Conservation (phyloP, 192 early-diverging fungal species). For the Entomortierella chlamydospora region DNA sequence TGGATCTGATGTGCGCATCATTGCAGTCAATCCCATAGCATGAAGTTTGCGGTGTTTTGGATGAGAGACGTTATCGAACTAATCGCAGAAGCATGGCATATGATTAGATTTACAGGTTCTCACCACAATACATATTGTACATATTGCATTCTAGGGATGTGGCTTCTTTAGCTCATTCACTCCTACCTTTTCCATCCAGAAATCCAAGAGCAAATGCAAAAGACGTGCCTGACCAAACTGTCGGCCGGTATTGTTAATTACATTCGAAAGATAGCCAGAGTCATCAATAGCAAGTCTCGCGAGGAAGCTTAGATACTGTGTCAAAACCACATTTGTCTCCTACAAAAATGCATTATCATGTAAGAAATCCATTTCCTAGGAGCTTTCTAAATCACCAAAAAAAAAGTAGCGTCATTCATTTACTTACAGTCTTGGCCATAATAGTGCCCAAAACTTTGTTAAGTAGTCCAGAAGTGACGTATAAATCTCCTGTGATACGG, state of each 20-base stretch:
- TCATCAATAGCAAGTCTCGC: constrained; percentile 73
- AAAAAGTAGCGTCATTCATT: neutral
- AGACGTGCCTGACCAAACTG: constrained; percentile 59
- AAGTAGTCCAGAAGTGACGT: constrained; percentile 68
- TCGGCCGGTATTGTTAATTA: constrained; percentile 58
- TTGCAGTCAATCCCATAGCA: constrained; percentile 69
- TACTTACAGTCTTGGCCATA: constrained; percentile 55
- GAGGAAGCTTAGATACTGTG: constrained; percentile 71
- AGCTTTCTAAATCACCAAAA: too few relatives aligned
- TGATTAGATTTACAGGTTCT: too few relatives aligned
- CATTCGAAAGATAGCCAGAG: constrained; percentile 61
- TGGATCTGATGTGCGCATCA: constrained; percentile 64
- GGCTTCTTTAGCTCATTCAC: too few relatives aligned
- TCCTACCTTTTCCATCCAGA: constrained; percentile 77
- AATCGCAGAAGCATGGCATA: neutral
- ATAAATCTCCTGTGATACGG: constrained; percentile 59
- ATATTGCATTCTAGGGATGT: too few relatives aligned
- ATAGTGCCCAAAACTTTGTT: constrained; percentile 66
- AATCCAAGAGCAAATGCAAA: constrained; percentile 61
- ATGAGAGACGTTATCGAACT: constrained; percentile 85
- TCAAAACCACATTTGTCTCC: constrained; percentile 68
- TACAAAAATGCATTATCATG: neutral
- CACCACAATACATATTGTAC: too few relatives aligned
- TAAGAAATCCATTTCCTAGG: too few relatives aligned
- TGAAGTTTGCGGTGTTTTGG: constrained; percentile 73